A percentile compares a stretch with the other conserved stretches of the same genome.
Conservation (phyloP, 179 eudicot species). For the Corrigiola litoralis region DNA sequence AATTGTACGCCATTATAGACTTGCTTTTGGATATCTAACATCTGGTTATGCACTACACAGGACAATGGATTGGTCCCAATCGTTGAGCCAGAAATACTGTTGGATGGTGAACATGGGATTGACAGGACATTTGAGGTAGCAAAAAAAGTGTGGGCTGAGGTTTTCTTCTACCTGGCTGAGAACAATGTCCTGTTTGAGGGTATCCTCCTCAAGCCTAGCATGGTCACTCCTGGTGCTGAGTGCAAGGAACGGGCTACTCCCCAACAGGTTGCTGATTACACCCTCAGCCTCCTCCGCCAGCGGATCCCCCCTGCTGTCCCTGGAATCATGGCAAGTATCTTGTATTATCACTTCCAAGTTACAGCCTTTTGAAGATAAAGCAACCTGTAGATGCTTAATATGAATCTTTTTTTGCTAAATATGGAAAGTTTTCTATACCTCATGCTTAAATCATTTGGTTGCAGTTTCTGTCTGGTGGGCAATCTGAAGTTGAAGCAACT, state of each 20-base stretch:
- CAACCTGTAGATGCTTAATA: no score
- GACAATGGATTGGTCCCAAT: slow-evolving; percentile 63
- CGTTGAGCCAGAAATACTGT: slow-evolving; percentile 56
- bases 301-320: slow-evolving; percentile 59
- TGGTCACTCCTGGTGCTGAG: slow-evolving; percentile 66
- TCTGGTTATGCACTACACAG: slow-evolving; percentile 9
- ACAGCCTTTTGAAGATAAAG: no score
- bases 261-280: slow-evolving; percentile 39
- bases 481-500: slow-evolving; percentile 58
- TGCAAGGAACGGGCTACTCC: slow-evolving; percentile 48
- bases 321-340: slow-evolving; percentile 51
- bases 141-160: slow-evolving; percentile 55
- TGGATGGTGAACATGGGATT: slow-evolving; percentile 60
- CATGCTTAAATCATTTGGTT: background rate
- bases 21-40: background rate
- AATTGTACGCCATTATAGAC: no score
- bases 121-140: slow-evolving; percentile 60
- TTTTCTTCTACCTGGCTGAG: slow-evolving; percentile 51
- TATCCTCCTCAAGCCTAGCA: slow-evolving; percentile 58
- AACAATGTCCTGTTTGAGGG: slow-evolving; percentile 62
- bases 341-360: background rate
- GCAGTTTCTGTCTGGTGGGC: slow-evolving; percentile 64
- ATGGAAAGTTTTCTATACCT: no score
- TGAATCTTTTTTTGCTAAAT: no score
- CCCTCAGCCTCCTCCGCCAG: slow-evolving; percentile 41